A percentile compares a stretch with the other conserved stretches of the same genome.
Evolutionary conservation across 371 early-diverging fungal genomes (phyloP).

Genomic region (Rhizopus arrhizus): DNA sequence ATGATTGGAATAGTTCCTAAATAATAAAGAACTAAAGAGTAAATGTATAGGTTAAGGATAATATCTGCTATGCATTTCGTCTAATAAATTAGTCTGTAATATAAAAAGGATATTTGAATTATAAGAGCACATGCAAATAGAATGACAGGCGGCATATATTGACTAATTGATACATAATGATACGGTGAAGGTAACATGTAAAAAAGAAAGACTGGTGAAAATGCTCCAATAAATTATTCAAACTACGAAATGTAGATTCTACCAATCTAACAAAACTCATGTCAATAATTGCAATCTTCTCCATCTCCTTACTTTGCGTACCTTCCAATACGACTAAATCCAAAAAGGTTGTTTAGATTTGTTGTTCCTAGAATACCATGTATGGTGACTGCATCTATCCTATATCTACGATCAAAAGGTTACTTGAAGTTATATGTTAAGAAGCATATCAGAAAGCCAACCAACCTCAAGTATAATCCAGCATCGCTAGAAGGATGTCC

Average conservation of each 20-base stretch:
- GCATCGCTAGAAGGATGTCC: conserved; percentile 75
- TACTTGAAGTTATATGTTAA: no score
- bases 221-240: conserved; percentile 92
- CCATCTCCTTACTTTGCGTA: neutral
- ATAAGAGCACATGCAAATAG: conserved; percentile 69
- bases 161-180: conserved; percentile 84
- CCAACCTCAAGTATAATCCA: conserved; percentile 68
- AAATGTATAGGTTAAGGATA: conserved; percentile 43
- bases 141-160: conserved; percentile 85
- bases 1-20: conserved; percentile 27
- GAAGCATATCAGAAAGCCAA: neutral
- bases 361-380: conserved; percentile 56
- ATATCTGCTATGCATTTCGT: conserved; percentile 10
- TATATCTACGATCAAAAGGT: conserved; percentile 55
- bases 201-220: conserved; percentile 95
- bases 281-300: neutral
- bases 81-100: conserved; percentile 11
- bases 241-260: conserved; percentile 82
- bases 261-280: conserved; percentile 56
- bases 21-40: conserved; percentile 50
- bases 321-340: conserved; percentile 65
- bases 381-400: conserved; percentile 83
- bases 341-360: conserved; percentile 45
- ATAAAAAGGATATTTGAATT: conserved; percentile 60
- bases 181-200: conserved; percentile 81